Percentiles rank a stretch among this genome's conserved stretches.
These are phyloP conservation scores for Aspergillus clavatus DNA, from an alignment of 2,329 filamentous ascomycete species.

Conservation along the genomic window DNA sequence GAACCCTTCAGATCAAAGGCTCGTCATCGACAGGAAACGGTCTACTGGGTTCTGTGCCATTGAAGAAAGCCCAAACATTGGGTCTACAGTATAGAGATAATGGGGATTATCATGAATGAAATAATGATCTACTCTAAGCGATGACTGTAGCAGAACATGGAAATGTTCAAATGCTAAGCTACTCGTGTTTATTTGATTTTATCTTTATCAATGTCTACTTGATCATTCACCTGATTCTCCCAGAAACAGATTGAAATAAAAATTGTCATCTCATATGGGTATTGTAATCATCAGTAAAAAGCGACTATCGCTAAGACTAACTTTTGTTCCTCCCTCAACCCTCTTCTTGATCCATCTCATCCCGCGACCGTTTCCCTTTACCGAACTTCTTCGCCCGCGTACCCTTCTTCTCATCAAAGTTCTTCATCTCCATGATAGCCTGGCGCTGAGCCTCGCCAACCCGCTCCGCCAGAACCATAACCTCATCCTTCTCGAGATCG, in stretches of 20 bases:
- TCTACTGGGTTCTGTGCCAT: neutral
- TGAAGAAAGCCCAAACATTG: constrained; percentile 3
- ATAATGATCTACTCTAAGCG: constrained; percentile 9
- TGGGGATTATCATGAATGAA: constrained; percentile 14
- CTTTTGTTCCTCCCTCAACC: constrained; percentile 42
- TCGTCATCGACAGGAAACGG: neutral
- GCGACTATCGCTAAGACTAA: neutral
- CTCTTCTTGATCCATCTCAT: constrained; percentile 72
- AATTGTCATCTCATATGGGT: neutral
- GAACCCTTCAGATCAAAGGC: neutral
- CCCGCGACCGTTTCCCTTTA: constrained; percentile 52
- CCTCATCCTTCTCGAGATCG: constrained; percentile 70
- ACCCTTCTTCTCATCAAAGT: constrained; percentile 63
- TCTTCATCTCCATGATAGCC: constrained; percentile 77
- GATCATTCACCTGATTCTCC: neutral
- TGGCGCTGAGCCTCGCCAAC: constrained; percentile 80
- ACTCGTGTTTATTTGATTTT: neutral
- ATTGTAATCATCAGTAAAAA: neutral
- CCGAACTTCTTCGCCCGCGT: constrained; percentile 47
- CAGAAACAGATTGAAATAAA: neutral
- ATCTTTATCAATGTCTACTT: neutral
- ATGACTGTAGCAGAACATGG: neutral
- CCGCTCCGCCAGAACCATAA: constrained; percentile 71
- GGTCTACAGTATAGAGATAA: constrained; percentile 4
- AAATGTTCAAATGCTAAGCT: too few relatives aligned